Percentiles rank a stretch among this genome's conserved stretches.
These are phyloP conservation scores for Letharia columbiana DNA, from an alignment of 495 filamentous ascomycete species.

Conservation along the genomic window DNA sequence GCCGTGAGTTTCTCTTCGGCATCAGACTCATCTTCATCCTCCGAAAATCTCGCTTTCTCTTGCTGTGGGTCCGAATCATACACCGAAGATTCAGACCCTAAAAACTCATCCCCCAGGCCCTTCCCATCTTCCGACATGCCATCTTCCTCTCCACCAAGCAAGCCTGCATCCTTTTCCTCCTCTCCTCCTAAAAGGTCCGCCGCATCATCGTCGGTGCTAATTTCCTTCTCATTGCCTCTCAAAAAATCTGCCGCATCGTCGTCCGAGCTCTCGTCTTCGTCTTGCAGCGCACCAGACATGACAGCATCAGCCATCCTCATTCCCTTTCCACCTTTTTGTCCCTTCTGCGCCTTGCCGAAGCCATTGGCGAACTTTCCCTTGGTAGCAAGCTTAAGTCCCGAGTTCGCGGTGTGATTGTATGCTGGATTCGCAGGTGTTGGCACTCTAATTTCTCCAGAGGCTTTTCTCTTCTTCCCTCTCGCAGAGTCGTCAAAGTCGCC, in stretches of 20 bases:
- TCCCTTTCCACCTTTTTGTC: conserved; percentile 23
- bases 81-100: conserved; percentile 53
- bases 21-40: conserved; percentile 86
- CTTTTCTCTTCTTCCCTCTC: conserved; percentile 42
- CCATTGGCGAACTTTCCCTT: conserved; percentile 33
- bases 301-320: conserved; percentile 38
- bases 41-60: conserved; percentile 71
- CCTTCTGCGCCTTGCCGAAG: conserved; percentile 17
- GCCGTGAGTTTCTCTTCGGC: conserved; percentile 87
- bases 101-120: conserved; percentile 52
- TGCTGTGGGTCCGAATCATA: conserved; percentile 68
- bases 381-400: conserved; percentile 26
- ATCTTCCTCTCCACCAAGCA: conserved; percentile 25
- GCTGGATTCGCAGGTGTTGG: conserved; percentile 28
- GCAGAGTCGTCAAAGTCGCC: conserved; percentile 39
- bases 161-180: conserved; percentile 42
- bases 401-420: conserved; percentile 24
- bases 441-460: conserved; percentile 28
- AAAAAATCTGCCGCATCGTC: conserved; percentile 36
- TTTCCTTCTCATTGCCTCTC: conserved; percentile 39
- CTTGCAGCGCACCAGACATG: conserved; percentile 34
- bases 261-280: conserved; percentile 31
- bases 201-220: conserved; percentile 27
- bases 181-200: conserved; percentile 44
- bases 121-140: conserved; percentile 41